A percentile compares a stretch with the other conserved stretches of the same genome.
phyloP scores from a whole-genome alignment of 768 basidiomycete species.

The Cystobasidiopsis lactophilus region DNA sequence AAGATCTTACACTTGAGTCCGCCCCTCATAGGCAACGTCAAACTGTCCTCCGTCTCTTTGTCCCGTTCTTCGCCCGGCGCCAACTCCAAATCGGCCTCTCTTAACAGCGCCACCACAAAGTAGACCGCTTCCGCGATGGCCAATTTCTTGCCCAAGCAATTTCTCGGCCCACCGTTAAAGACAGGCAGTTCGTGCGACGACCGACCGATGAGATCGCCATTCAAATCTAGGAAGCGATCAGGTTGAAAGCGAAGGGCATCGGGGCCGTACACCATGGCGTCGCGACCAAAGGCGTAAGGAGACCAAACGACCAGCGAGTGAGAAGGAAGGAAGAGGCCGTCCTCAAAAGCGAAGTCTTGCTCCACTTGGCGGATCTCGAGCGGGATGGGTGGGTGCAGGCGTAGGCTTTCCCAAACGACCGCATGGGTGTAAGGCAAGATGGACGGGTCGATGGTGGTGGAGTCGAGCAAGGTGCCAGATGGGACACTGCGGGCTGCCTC shows the following conservation, averaged over 20 bases:
- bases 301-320: background rate
- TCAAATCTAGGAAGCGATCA: background rate
- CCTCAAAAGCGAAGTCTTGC: too few species aligned
- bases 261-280: slow-evolving; percentile 10
- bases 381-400: slow-evolving; percentile 12
- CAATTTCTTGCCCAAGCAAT: background rate
- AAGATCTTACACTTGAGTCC: too few species aligned
- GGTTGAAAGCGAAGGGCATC: background rate
- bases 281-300: slow-evolving; percentile 6
- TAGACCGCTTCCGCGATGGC: too few species aligned
- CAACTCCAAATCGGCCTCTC: too few species aligned
- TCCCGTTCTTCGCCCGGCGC: background rate
- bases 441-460: too few species aligned
- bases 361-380: slow-evolving; percentile 1
- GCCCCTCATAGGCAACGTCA: background rate
- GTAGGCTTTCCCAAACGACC: slow-evolving; percentile 13
- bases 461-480: too few species aligned
- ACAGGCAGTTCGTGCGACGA: background rate
- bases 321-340: background rate
- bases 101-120: too few species aligned
- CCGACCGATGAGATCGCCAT: background rate
- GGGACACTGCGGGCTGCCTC: too few species aligned
- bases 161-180: background rate
- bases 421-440: background rate
- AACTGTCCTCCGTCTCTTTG: background rate